Percentiles rank a stretch among this genome's conserved stretches.
These are phyloP conservation scores for Trichoderma sp. DNA, from an alignment of 2,329 filamentous ascomycete species.

Conservation along the genomic window DNA sequence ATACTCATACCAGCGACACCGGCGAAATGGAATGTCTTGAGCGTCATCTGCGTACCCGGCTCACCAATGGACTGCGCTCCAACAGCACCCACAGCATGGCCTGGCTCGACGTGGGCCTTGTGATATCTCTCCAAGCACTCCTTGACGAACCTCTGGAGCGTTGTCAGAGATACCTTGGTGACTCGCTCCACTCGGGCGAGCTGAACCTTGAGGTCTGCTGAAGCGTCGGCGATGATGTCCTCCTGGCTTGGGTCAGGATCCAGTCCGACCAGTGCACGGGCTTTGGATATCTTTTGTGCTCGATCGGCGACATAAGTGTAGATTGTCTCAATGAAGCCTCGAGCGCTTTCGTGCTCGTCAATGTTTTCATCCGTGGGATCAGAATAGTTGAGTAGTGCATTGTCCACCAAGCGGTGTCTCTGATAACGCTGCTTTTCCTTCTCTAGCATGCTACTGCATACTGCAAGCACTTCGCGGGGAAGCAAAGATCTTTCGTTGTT, in stretches of 20 bases:
- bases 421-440: conserved; percentile 68
- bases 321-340: conserved; percentile 80
- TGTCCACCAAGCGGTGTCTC: conserved; percentile 63
- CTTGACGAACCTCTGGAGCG: conserved; percentile 74
- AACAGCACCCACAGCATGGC: conserved; percentile 93
- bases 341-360: conserved; percentile 79
- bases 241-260: conserved; percentile 35
- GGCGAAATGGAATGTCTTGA: conserved; percentile 99
- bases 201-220: conserved; percentile 35
- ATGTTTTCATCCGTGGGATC: conserved; percentile 70
- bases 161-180: conserved; percentile 78
- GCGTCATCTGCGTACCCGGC: conserved; percentile 97
- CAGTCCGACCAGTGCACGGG: conserved; percentile 57
- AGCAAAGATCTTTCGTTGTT: conserved; percentile 74
- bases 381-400: conserved; percentile 67
- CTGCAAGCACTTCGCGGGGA: conserved; percentile 71
- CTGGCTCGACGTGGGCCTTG: conserved; percentile 88
- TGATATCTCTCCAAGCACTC: conserved; percentile 89
- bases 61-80: conserved; percentile 98
- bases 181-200: conserved; percentile 66
- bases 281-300: conserved; percentile 63
- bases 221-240: conserved; percentile 32
- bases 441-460: conserved; percentile 70
- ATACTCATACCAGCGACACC: conserved; percentile 99
- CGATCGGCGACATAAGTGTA: conserved; percentile 69